A percentile compares a stretch with the other conserved stretches of the same genome.
These are phyloP conservation scores for Solanum bulbocastanum DNA, from an alignment of 257 asterid species.

Conservation along the genomic window DNA sequence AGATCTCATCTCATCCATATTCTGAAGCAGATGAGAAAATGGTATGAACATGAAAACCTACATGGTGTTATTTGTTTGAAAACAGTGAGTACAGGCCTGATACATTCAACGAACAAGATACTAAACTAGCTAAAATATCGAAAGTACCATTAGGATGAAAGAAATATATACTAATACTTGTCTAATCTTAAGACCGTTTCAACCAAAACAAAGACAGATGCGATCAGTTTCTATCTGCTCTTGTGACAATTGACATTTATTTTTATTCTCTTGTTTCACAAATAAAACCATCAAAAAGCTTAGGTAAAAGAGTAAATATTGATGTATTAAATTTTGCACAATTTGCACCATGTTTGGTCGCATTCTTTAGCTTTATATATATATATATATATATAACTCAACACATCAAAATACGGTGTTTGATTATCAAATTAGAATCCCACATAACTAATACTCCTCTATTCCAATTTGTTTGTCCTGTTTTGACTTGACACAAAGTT, in stretches of 20 bases:
- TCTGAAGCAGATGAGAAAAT: neutral
- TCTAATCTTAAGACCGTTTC: neutral
- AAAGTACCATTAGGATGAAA: neutral
- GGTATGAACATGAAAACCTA: neutral
- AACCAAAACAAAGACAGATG: neutral
- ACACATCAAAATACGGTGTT: neutral
- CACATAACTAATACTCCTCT: neutral
- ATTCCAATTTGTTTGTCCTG: neutral
- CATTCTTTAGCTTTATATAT: neutral
- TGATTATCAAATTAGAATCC: neutral
- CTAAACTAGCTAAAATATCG: neutral
- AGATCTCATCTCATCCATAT: neutral
- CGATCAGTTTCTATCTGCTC: neutral
- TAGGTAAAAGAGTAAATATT: neutral
- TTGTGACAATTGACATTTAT: neutral
- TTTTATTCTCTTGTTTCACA: neutral
- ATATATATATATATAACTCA: neutral
- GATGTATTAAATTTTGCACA: neutral
- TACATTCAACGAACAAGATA: neutral
- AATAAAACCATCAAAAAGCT: neutral
- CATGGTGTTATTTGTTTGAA: neutral
- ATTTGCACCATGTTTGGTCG: neutral
- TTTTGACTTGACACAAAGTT: neutral
- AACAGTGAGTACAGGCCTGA: neutral
- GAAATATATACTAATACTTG: neutral